These are phyloP conservation scores for Russula foetens DNA, from an alignment of 768 basidiomycete species.

Conservation along the genomic window DNA sequence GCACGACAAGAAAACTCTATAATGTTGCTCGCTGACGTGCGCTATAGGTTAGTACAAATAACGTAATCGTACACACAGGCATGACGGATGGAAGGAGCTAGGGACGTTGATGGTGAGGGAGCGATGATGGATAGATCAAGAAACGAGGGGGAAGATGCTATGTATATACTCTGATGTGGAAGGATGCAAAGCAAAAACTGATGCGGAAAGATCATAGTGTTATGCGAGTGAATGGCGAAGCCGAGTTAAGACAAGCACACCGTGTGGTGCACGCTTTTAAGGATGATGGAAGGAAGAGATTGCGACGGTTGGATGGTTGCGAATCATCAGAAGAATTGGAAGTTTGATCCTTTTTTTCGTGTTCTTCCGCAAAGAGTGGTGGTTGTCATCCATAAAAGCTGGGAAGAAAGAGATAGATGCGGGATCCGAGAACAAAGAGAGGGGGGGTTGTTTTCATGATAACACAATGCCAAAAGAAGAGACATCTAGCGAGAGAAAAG, in stretches of 20 bases:
- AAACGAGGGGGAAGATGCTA: conserved; percentile 16
- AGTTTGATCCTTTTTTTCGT: conserved; percentile 11
- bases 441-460: conserved; percentile 3
- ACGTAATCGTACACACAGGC: conserved; percentile 19
- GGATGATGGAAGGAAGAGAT: neutral
- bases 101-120: conserved; percentile 7
- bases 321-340: neutral
- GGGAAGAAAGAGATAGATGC: neutral
- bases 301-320: neutral
- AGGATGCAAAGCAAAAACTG: conserved; percentile 7
- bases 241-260: conserved; percentile 1
- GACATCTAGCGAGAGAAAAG: conserved; percentile 9
- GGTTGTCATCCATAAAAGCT: conserved; percentile 3
- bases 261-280: conserved; percentile 7
- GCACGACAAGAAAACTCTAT: conserved; percentile 9
- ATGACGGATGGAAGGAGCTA: conserved; percentile 4
- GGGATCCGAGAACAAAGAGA: conserved; percentile 3
- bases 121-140: conserved; percentile 16
- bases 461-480: conserved; percentile 5
- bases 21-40: conserved; percentile 12
- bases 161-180: conserved; percentile 21
- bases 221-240: conserved; percentile 12
- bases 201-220: conserved; percentile 14
- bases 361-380: conserved; percentile 7
- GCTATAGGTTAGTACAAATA: conserved; percentile 21